Evolutionary conservation across 106 monocot genomes (phyloP).

Genomic region (Dendrobium chrysotoxum): DNA sequence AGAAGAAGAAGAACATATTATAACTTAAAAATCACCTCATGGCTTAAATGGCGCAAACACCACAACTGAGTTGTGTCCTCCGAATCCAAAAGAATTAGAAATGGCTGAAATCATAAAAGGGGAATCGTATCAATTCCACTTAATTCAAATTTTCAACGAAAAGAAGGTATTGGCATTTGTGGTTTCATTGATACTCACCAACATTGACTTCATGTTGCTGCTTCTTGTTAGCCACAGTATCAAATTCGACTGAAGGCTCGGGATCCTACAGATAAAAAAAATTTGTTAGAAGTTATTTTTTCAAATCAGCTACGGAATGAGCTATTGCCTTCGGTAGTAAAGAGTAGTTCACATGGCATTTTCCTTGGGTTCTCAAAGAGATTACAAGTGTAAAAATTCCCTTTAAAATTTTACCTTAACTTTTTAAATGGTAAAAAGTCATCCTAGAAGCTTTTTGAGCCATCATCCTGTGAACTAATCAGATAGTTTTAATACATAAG

Average conservation of each 20-base stretch:
- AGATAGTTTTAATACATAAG: no score
- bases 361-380: no score
- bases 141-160: background rate
- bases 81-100: constrained; percentile 69
- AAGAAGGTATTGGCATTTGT: background rate
- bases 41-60: constrained; percentile 62
- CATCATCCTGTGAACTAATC: no score
- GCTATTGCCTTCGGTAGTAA: background rate
- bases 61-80: constrained; percentile 66
- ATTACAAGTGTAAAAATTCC: no score
- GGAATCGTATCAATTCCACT: no score
- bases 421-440: no score
- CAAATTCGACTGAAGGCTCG: constrained; percentile 83
- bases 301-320: background rate
- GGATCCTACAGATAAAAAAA: constrained; percentile 48
- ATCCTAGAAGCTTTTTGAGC: no score
- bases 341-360: no score
- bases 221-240: constrained; percentile 83
- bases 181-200: constrained; percentile 48
- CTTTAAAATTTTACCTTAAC: no score
- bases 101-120: constrained; percentile 23
- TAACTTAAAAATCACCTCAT: constrained; percentile 19
- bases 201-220: constrained; percentile 91
- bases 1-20: no score
- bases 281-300: background rate